Percentiles rank a stretch among this genome's conserved stretches.
Conservation (phyloP, 2,329 filamentous ascomycete genomes). For the Penicillium sp. region DNA sequence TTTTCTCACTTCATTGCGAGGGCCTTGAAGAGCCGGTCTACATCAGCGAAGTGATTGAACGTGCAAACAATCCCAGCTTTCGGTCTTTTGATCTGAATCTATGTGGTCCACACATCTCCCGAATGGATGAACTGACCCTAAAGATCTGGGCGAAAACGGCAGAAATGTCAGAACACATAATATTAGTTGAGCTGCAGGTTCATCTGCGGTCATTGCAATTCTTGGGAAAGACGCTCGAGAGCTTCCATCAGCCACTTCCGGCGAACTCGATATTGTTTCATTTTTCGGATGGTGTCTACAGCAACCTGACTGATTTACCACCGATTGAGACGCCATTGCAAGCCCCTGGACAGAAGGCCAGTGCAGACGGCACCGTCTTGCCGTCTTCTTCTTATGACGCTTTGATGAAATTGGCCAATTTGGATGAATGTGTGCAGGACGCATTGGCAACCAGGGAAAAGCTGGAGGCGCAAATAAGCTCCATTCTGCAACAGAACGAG, state of each 20-base stretch:
- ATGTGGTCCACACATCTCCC: constrained; percentile 64
- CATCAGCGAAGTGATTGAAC: constrained; percentile 77
- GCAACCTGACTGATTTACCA: constrained; percentile 68
- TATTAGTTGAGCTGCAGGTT: constrained; percentile 72
- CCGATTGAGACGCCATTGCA: constrained; percentile 36
- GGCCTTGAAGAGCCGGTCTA: constrained; percentile 74
- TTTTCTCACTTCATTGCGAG: constrained; percentile 79
- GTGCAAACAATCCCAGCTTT: constrained; percentile 90
- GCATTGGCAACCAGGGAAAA: constrained; percentile 74
- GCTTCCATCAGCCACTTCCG: constrained; percentile 71
- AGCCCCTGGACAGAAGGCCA: constrained; percentile 18
- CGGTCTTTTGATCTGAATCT: constrained; percentile 75
- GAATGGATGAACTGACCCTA: constrained; percentile 65
- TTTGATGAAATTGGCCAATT: constrained; percentile 81
- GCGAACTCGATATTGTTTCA: constrained; percentile 83
- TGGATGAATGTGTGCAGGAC: constrained; percentile 90
- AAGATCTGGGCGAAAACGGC: constrained; percentile 71
- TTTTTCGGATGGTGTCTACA: constrained; percentile 83
- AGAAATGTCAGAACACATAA: constrained; percentile 56
- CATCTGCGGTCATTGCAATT: constrained; percentile 75
- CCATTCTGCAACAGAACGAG: constrained; percentile 43
- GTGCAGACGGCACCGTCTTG: constrained; percentile 52
- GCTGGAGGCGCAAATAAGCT: constrained; percentile 76
- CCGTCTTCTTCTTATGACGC: constrained; percentile 81
- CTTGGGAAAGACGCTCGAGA: constrained; percentile 66